Evolutionary conservation across 331 rosid species (phyloP), one percentile per base, ranked within the genome.

Genomic region (Arachis monticola): DNA sequence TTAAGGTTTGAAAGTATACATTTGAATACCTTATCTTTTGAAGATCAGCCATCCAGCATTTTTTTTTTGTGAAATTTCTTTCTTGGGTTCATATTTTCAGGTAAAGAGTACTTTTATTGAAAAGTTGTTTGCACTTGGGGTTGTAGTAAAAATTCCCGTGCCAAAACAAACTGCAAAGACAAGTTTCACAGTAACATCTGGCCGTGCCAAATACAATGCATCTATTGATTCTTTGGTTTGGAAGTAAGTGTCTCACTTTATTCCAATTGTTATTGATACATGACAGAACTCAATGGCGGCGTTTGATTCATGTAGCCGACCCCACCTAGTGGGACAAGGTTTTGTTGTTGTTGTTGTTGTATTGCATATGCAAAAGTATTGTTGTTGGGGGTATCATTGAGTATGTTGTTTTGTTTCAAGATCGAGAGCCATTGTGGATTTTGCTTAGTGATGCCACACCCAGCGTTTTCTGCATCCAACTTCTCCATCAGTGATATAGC

Each of bases 101-200:
- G 98, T 95, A 69, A 95, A 95, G 88, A 95, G 99, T 77, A 97
- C 90, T 63, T 95, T 92, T 31, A 90, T 96, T 77, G 92, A 97
- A 69, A 92, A 95, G 77, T 92, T 92, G 97, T 95, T 95, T 82
- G 99, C 99, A 9, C 92, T 95, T 84, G 99, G 99, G 56, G 99
- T 92, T 67, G 99, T 95, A 64, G 84, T 95, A 68, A 95, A 95
- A 90, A 90, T 95, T 74, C 99, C 99, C 13, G 99, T 95, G 70
- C 99, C 99, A 11, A 95, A 92, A 70, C 99, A 95, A 79, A 95
- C 99, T 2, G 99, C 99, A 41, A 95, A 95, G 82, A 92, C 98
- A 51, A 95, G 79, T 84, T 95, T 95, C 81, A 96, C 96, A 69
- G 98, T 95, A 79, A 92, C 98, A 52, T 92, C 99, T 2, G 99